Evolutionary conservation across 352 stramenopile genomes (phyloP).

Genomic region (Pilasporangium apinafurcum): DNA sequence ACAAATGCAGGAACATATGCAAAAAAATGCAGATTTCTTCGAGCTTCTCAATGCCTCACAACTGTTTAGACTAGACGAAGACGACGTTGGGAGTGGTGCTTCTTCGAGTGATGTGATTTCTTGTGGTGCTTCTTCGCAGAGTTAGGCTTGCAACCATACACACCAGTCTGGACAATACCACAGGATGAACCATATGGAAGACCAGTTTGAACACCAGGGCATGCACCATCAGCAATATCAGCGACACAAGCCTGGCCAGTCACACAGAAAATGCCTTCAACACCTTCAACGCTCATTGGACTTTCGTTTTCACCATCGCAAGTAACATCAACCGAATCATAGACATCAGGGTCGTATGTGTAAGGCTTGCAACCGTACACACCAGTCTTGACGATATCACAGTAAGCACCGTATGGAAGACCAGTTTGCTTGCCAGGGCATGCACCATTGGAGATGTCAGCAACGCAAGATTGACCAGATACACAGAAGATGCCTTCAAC

Average conservation of each 20-base stretch:
- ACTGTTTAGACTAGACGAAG: too few species aligned
- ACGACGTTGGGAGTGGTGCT: too few species aligned
- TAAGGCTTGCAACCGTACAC: slow-evolving; percentile 1
- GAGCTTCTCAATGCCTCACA: too few species aligned
- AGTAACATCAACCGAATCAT: too few species aligned
- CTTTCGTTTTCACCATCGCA: neutral
- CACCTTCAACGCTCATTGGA: slow-evolving; percentile 6
- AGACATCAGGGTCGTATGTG: too few species aligned
- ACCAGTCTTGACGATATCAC: slow-evolving; percentile 3
- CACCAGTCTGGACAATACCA: slow-evolving; percentile 1
- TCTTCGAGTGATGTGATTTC: too few species aligned
- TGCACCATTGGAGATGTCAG: slow-evolving; percentile 5
- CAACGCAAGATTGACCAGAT: slow-evolving; percentile 6
- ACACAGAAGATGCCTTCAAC: slow-evolving; percentile 10
- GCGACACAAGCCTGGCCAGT: slow-evolving; percentile 2
- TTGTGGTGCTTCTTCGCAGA: too few species aligned
- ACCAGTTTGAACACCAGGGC: neutral
- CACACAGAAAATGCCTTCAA: slow-evolving; percentile 5
- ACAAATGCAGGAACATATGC: too few species aligned
- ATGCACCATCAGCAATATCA: neutral
- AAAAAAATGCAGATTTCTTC: too few species aligned
- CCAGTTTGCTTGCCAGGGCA: slow-evolving; percentile 9
- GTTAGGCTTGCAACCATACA: slow-evolving; percentile 1
- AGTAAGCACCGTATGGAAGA: slow-evolving; percentile 4
- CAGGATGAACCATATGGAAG: neutral